phyloP scores from a whole-genome alignment of 495 filamentous ascomycete species.

The Penicillium desertorum region DNA sequence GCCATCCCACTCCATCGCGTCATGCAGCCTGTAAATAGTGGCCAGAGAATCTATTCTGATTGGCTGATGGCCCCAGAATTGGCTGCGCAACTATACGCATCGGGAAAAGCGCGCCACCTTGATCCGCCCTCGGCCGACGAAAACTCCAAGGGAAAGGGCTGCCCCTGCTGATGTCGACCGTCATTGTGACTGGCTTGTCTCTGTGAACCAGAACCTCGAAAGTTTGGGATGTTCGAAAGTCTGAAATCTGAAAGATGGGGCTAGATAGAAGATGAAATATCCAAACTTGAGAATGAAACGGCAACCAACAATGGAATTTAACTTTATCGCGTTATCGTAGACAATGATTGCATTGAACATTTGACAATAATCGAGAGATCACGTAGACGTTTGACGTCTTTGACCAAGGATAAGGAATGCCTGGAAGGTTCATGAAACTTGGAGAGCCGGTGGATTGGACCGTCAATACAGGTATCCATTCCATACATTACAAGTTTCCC shows the following conservation, averaged over 20 bases:
- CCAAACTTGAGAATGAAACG: background rate
- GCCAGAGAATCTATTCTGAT: slow-evolving; percentile 25
- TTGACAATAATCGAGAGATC: background rate
- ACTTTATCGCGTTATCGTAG: background rate
- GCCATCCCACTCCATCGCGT: slow-evolving; percentile 38
- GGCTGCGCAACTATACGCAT: slow-evolving; percentile 31
- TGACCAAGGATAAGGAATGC: slow-evolving; percentile 28
- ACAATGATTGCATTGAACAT: background rate
- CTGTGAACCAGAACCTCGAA: background rate
- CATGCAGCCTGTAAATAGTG: slow-evolving; percentile 43
- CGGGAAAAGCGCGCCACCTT: slow-evolving; percentile 34
- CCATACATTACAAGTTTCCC: slow-evolving; percentile 10
- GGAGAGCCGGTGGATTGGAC: slow-evolving; percentile 16
- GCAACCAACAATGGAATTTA: slow-evolving; percentile 10
- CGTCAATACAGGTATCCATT: slow-evolving; percentile 8
- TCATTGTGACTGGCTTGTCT: slow-evolving; percentile 9
- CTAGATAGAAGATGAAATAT: too few relatives aligned
- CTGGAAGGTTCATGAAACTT: slow-evolving; percentile 36
- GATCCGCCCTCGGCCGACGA: slow-evolving; percentile 38
- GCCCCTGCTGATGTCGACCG: slow-evolving; percentile 12
- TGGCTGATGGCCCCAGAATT: slow-evolving; percentile 29
- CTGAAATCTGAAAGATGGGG: slow-evolving; percentile 4
- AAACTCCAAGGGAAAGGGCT: slow-evolving; percentile 12
- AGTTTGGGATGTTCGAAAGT: slow-evolving; percentile 4
- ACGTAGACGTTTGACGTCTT: slow-evolving; percentile 18